Evolutionary conservation across 106 monocot genomes (phyloP).

Genomic region (Dioscorea zingiberensis): DNA sequence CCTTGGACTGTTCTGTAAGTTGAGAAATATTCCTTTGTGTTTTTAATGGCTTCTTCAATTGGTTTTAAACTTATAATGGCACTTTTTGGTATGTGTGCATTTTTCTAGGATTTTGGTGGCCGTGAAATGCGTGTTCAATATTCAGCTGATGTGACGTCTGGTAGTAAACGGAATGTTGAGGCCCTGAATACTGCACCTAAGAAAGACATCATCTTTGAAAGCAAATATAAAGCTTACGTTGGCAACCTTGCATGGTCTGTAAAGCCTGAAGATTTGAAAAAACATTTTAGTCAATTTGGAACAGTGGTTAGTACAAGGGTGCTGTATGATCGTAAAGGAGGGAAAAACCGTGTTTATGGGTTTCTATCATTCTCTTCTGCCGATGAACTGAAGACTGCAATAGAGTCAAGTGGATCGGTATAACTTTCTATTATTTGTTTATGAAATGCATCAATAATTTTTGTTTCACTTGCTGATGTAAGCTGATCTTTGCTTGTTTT

Average conservation of each 20-base stretch:
- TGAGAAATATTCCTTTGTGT: neutral
- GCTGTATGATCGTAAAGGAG: conserved; percentile 60
- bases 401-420: conserved; percentile 50
- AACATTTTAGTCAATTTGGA: conserved; percentile 78
- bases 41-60: neutral
- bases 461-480: neutral
- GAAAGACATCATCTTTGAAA: conserved; percentile 61
- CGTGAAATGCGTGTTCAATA: conserved; percentile 79
- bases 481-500: neutral
- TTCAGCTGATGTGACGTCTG: conserved; percentile 57
- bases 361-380: conserved; percentile 68
- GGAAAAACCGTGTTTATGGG: conserved; percentile 73
- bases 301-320: conserved; percentile 66
- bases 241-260: conserved; percentile 78
- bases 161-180: conserved; percentile 41
- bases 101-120: conserved; percentile 57
- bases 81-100: neutral
- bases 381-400: conserved; percentile 53
- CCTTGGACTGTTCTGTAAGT: conserved; percentile 82
- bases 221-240: conserved; percentile 66
- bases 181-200: conserved; percentile 39
- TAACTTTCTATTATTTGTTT: neutral
- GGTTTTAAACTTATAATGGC: neutral
- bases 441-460: neutral
- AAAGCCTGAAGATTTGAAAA: conserved; percentile 59